Evolutionary conservation across 2,329 filamentous ascomycete genomes (phyloP), one percentile per base, ranked within the genome.

Genomic region (Talaromyces sp.): DNA sequence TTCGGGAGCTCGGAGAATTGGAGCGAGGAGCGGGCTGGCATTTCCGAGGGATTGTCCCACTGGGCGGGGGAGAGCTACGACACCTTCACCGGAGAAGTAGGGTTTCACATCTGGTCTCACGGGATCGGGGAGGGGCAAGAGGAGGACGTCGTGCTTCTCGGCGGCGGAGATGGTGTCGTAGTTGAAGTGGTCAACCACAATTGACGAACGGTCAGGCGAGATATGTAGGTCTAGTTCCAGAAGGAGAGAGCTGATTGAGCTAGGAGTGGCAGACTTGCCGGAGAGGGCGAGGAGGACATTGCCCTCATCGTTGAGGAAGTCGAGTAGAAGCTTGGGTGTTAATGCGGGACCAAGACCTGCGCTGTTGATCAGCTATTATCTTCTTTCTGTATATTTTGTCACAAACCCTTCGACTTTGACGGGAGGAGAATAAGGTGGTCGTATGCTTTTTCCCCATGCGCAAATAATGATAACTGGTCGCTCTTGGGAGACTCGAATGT

Each of bases 111-210:
- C 91, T 27, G 86, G 74, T 70, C 90, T 89, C 67, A 90, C 77
- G 59, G 85, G 80, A 66, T 82, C 80, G 3, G 93, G 91, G 41
- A 87, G 83, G 50, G 90, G 86, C 60, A 97, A 81, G 35, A 97
- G 84, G 52, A 99, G 83, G 35, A 97, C 91, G 79, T 98, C 92
- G 79, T 99, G 95, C 74, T 88, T 86, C 69, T 97, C 93, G 59
- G 88, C 75, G 4, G 94, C 90, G 47, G 90, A 92, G 37, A 85
- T 71, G 64, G 85, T 83, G 74, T 98, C 94, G 80, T 95, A 95
- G 82, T 92, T 90, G 87, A 98, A 97, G 83, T 99, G 95, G 79
- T 98, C 95, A 67, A 98, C 89, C 6, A 97, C 90, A 65, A 94
- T 83, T 65, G 91, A 88, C 64, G 90, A 92, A 73, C 93, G 91